Evolutionary conservation across 2,329 filamentous ascomycete species (phyloP), one percentile per base, ranked within the genome.

Genomic region (Blastomyces percursus): DNA sequence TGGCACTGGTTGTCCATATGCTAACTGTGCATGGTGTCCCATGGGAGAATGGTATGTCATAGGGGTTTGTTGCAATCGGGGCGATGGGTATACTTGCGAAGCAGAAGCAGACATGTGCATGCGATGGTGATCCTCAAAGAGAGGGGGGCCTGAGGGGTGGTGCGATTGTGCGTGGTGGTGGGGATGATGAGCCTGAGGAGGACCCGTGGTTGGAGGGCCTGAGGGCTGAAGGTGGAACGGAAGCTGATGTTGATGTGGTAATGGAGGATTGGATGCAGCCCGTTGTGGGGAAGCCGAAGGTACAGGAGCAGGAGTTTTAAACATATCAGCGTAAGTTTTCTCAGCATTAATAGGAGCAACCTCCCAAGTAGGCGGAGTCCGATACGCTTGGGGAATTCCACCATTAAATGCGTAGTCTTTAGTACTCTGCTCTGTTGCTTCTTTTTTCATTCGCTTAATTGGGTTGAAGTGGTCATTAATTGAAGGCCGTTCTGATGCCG

Each of bases 21-120:
- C 82, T 68, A 91, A 81, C 70, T 90, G 86, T 27, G 84, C 83
- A 65, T 86, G 86, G 24, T 86, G 86, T 61, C 83, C 84, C 79
- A 90, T 86, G 14, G 84, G 82, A 1, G 83, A 83, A 24, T 84
- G 83, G 68, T 91, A 92, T 2, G 84, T 83, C 73, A 90, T 84
- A 38, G 86, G 84, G 51, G 68, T 82, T 66, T 86, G 87, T 60
- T 85, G 83, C 68, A 91, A 83, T 59, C 91, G 86, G 58, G 93
- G 91, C 19, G 92, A 96, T 9, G 90, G 88, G 73, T 91, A 94
- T 2, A 91, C 90, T 69, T 92, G 91, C 3, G 86, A 86, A 30
- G 89, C 91, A 67, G 87, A 91, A 7, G 87, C 89, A 63, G 89
- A 90, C 77, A 94, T 89, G 67, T 85, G 83, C 89, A 96, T 96